Evolutionary conservation across 2,329 filamentous ascomycete species (phyloP), one percentile per base, ranked within the genome.

Genomic region (Fusarium hostae): DNA sequence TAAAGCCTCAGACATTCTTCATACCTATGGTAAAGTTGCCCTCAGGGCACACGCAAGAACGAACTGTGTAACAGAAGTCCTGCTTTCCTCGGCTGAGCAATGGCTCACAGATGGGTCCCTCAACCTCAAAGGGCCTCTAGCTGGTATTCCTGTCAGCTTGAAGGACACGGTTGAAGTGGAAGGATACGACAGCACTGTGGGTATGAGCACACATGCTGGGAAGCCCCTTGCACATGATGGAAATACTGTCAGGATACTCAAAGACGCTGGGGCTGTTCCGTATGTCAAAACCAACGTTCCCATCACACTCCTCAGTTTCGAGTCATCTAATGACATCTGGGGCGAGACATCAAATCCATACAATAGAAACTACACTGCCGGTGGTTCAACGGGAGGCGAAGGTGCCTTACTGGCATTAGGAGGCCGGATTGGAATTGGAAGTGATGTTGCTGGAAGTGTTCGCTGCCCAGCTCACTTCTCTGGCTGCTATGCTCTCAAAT

Each of bases 231-330:
- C 79, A 0, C 81, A 87, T 32, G 94, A 98, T 82, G 94, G 94
- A 0, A 84, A 89, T 4, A 88, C 94, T 76, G 91, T 93, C 26
- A 88, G 87, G 61, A 81, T 98, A 44, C 85, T 98, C 56, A 97
- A 97, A 78, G 92, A 96, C 78, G 94, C 94, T 5, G 93, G 95
- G 26, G 94, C 95, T 0, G 87, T 98, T 4, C 95, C 95, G 0
- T 97, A 97, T 78, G 94, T 95, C 71, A 98, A 98, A 85, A 98
- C 95, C 1, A 96, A 96, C 69, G 80, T 97, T 4, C 95, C 95
- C 9, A 92, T 95, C 62, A 97, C 94, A 0, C 87, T 97, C 3
- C 86, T 97, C 43, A 94, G 92, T 63, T 97, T 97, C 76, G 94
- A 97, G 81, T 94, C 92, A 20, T 89, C 89, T 59, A 90, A 90